These are phyloP conservation scores for Eucalyptus sideroxylon DNA, from an alignment of 345 rosid genomes.

Conservation along the genomic window DNA sequence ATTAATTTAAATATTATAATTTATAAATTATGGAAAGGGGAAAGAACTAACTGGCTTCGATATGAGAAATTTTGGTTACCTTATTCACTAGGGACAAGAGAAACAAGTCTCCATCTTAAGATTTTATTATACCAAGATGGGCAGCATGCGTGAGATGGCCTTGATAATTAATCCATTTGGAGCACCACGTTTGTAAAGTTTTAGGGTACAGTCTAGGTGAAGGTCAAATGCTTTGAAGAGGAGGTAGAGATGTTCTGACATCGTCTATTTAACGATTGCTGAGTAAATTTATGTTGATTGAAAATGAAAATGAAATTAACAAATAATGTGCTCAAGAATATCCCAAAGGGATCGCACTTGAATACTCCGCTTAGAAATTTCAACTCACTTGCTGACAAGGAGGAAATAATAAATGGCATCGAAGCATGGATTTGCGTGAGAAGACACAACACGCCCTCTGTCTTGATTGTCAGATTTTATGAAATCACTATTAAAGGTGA, in stretches of 20 bases:
- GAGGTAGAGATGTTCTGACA: neutral
- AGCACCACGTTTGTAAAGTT: neutral
- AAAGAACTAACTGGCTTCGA: neutral
- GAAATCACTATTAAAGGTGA: neutral
- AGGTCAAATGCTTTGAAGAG: neutral
- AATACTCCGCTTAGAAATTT: neutral
- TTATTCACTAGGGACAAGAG: neutral
- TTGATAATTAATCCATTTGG: neutral
- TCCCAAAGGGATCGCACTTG: neutral
- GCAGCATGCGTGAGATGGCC: neutral
- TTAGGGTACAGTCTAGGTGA: neutral
- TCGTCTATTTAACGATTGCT: neutral
- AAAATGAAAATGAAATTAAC: neutral
- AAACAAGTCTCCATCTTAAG: neutral
- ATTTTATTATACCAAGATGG: neutral
- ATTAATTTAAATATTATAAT: neutral
- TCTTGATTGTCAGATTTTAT: neutral
- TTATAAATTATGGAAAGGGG: neutral
- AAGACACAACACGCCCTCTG: neutral
- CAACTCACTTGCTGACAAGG: neutral
- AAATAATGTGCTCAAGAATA: neutral
- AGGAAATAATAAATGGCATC: neutral
- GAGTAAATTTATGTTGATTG: neutral
- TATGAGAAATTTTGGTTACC: neutral
- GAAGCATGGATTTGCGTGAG: neutral